Conservation (phyloP, 2,329 filamentous ascomycete genomes). For the Dothideomycetes sp. region DNA sequence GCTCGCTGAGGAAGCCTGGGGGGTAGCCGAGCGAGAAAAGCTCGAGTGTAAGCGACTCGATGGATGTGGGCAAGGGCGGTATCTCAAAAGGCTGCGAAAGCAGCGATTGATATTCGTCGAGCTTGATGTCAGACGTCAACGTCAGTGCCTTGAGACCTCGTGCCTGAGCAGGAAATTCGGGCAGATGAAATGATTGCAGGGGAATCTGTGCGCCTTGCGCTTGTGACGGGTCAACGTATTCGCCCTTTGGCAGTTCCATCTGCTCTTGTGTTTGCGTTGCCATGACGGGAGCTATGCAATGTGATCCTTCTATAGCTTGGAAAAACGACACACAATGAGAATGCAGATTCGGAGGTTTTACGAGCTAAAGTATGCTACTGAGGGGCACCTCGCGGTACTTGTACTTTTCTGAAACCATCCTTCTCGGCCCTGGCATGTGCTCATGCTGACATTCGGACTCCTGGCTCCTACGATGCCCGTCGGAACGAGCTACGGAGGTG, state of each 20-base stretch:
- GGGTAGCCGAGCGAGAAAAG: conserved; percentile 38
- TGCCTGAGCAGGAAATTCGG: conserved; percentile 33
- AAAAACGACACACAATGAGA: no score
- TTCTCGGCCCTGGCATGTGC: no score
- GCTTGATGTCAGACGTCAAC: conserved; percentile 38
- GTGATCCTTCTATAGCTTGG: no score
- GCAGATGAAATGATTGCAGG: conserved; percentile 33
- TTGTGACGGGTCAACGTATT: conserved; percentile 14
- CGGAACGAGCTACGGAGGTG: no score
- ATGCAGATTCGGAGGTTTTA: no score
- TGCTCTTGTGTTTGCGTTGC: conserved; percentile 3
- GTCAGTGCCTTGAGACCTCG: conserved; percentile 33
- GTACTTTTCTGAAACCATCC: no score
- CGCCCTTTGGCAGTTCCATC: conserved; percentile 8
- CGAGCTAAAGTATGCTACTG: no score
- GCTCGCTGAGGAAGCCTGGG: conserved; percentile 28
- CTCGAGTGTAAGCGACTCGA: conserved; percentile 36
- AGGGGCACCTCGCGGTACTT: no score
- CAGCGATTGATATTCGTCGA: conserved; percentile 32
- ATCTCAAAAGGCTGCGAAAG: conserved; percentile 25
- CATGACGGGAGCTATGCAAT: no score
- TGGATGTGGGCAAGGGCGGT: conserved; percentile 26
- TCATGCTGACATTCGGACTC: no score
- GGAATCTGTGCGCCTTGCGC: conserved; percentile 36
- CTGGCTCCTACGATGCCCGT: no score